These are phyloP conservation scores for Bolboschoenus planiculmis DNA, from an alignment of 176 grass and related monocot genomes.

Conservation along the genomic window DNA sequence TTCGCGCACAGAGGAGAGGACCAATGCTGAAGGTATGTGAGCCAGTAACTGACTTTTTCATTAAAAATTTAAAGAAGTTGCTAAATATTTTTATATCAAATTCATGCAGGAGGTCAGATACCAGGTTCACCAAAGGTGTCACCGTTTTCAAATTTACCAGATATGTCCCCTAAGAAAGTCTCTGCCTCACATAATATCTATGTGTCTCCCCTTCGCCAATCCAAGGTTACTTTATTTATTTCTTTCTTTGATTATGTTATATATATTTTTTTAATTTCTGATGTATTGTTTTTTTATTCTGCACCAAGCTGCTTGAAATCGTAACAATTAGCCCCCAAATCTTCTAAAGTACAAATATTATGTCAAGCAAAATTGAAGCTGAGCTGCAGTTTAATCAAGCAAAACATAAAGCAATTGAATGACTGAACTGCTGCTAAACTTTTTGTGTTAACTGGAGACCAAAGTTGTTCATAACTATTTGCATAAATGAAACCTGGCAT, in stretches of 20 bases:
- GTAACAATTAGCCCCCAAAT: not conserved
- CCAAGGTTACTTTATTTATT: slow-evolving; percentile 48
- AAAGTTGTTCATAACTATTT: not conserved
- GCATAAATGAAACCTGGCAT: not conserved
- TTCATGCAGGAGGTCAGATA: slow-evolving; percentile 41
- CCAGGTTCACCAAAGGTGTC: slow-evolving; percentile 70
- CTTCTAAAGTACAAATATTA: not conserved
- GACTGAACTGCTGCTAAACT: not conserved
- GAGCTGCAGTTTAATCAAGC: not conserved
- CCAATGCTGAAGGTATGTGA: slow-evolving; percentile 42
- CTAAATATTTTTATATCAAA: slow-evolving; percentile 27
- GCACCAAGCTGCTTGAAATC: not conserved
- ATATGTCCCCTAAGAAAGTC: slow-evolving; percentile 97
- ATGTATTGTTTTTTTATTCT: not conserved
- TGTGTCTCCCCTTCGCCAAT: slow-evolving; percentile 85
- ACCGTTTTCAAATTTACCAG: slow-evolving; percentile 83
- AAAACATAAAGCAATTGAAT: not conserved
- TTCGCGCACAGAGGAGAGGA: slow-evolving; percentile 46
- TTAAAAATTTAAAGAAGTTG: slow-evolving; percentile 5
- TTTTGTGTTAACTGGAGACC: not conserved
- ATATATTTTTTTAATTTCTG: not conserved
- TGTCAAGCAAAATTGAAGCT: not conserved
- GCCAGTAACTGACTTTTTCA: slow-evolving; percentile 23
- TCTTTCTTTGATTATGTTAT: not conserved
- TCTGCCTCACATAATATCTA: slow-evolving; percentile 86